Percentiles rank a stretch among this genome's conserved stretches.
Evolutionary conservation across 208 protist genomes (phyloP).

Genomic region (Leishmania guyanensis): DNA sequence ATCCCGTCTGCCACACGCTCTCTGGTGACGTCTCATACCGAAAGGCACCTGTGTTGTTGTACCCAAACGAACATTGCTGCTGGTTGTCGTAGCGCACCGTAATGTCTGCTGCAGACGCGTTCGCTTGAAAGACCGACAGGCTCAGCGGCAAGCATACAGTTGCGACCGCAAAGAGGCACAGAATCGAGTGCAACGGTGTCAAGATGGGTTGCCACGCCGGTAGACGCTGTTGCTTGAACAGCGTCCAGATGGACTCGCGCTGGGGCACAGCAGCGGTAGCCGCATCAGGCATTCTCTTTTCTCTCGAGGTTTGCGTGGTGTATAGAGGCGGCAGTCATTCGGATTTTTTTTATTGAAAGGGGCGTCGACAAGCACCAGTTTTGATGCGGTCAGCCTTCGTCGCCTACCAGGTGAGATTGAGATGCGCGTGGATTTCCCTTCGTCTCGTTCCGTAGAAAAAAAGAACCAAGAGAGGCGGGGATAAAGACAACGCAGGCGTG

Average conservation of each 20-base stretch:
- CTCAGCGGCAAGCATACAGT: slow-evolving; percentile 95
- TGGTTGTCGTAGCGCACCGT: slow-evolving; percentile 76
- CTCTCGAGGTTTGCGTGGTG: neutral
- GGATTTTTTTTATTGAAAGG: neutral
- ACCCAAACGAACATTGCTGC: slow-evolving; percentile 40
- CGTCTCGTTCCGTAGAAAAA: neutral
- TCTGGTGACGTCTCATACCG: slow-evolving; percentile 23
- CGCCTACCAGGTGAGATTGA: neutral
- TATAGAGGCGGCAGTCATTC: neutral
- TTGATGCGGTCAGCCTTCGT: neutral
- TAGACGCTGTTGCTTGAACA: slow-evolving; percentile 95
- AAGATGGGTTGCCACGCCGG: slow-evolving; percentile 97
- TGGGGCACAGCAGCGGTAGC: neutral
- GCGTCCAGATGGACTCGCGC: slow-evolving; percentile 31
- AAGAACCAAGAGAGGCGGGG: neutral
- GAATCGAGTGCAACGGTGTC: slow-evolving; percentile 90
- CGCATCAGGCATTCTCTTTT: neutral
- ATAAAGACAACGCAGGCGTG: neutral
- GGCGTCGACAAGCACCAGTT: neutral
- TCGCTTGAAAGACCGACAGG: slow-evolving; percentile 70
- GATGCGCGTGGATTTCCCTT: neutral
- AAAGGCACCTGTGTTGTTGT: slow-evolving; percentile 45
- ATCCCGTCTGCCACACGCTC: slow-evolving; percentile 50
- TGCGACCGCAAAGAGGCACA: slow-evolving; percentile 89
- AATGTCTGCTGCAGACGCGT: slow-evolving; percentile 72